Conservation (phyloP, 2,329 filamentous ascomycete genomes). For the Trichoderma atroviride region DNA sequence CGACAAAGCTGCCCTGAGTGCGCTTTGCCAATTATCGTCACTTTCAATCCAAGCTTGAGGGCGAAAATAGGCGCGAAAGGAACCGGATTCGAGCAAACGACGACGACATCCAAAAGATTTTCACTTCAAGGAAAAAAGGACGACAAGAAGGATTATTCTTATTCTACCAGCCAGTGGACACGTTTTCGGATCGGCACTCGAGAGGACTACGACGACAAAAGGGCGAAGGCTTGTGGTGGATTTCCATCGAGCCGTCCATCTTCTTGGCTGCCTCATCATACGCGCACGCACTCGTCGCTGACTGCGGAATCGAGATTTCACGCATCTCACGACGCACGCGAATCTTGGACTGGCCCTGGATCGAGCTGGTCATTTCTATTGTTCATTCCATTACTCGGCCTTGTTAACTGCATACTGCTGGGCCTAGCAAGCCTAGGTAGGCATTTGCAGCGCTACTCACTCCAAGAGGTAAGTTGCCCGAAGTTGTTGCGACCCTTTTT, state of each 20-base stretch:
- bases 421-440: neutral
- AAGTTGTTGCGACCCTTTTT: slow-evolving; percentile 28
- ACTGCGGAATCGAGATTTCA: neutral
- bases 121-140: neutral
- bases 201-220: neutral
- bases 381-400: neutral
- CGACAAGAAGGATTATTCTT: neutral
- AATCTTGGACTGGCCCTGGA: neutral
- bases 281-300: neutral
- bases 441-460: neutral
- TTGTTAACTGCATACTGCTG: neutral
- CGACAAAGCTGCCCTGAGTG: neutral
- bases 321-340: neutral
- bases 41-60: neutral
- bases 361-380: neutral
- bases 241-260: neutral
- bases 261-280: neutral
- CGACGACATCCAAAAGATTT: neutral
- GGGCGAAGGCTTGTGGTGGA: no score
- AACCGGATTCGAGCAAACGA: neutral
- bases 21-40: neutral
- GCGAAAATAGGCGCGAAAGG: neutral
- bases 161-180: neutral
- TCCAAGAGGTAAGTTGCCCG: slow-evolving; percentile 20
- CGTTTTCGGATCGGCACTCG: slow-evolving; percentile 5